These are phyloP conservation scores for Capronia epimyces DNA, from an alignment of 2,329 filamentous ascomycete species.

Conservation along the genomic window DNA sequence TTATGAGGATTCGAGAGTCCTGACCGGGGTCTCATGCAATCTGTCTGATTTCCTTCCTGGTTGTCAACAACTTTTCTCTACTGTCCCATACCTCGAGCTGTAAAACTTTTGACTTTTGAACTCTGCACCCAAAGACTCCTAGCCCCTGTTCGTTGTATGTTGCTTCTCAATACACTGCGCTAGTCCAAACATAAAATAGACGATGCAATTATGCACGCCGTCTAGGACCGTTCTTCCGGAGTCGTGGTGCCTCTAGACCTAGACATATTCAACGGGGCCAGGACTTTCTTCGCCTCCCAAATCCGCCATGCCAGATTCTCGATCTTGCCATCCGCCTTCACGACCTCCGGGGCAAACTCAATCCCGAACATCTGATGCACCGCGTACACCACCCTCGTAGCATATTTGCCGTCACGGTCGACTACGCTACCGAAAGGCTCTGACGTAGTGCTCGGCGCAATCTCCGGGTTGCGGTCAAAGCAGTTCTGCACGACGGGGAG, in stretches of 20 bases:
- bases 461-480: constrained; percentile 83
- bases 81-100: no score
- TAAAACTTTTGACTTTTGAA: background rate
- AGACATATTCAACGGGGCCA: constrained; percentile 71
- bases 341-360: constrained; percentile 88
- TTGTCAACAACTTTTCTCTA: no score
- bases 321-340: constrained; percentile 85
- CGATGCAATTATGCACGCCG: background rate
- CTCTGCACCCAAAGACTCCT: background rate
- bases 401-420: constrained; percentile 82
- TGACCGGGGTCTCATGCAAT: background rate
- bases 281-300: constrained; percentile 88
- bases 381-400: constrained; percentile 84
- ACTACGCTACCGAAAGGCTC: constrained; percentile 81
- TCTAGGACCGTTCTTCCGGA: constrained; percentile 36
- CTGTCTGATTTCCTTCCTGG: no score
- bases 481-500: constrained; percentile 85
- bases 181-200: no score
- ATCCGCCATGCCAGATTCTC: constrained; percentile 89
- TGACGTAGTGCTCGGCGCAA: constrained; percentile 72
- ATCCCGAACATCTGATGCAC: constrained; percentile 95
- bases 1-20: background rate
- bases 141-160: background rate
- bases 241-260: constrained; percentile 58
- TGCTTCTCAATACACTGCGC: background rate